Evolutionary conservation across 116 monocot species (phyloP).

Genomic region (Iris pallida): DNA sequence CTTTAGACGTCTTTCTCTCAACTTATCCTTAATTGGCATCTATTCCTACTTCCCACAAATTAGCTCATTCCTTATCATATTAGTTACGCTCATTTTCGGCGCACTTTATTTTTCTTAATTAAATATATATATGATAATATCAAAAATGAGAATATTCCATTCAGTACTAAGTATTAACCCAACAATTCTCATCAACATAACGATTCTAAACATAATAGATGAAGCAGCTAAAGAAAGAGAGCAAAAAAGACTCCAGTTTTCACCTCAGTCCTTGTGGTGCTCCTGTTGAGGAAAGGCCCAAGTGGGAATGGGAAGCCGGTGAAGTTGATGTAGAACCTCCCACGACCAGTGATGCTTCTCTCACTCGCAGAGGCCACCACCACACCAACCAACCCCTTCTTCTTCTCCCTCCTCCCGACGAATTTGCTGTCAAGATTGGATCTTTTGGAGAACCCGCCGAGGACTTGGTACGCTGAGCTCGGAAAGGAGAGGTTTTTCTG

Average conservation of each 20-base stretch:
- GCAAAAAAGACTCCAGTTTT: not conserved
- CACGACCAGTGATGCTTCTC: conserved; percentile 20
- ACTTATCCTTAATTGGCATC: too few species aligned
- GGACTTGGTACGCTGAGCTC: conserved; percentile 6
- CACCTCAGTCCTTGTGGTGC: conserved; percentile 83
- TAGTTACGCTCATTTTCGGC: too few species aligned
- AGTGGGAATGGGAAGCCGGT: conserved; percentile 95
- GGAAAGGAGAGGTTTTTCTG: conserved; percentile 18
- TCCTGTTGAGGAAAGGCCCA: conserved; percentile 81
- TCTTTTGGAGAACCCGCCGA: conserved; percentile 21
- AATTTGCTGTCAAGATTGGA: conserved; percentile 13
- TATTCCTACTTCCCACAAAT: too few species aligned
- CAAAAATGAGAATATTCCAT: too few species aligned
- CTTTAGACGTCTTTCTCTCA: too few species aligned
- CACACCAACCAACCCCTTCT: conserved; percentile 11
- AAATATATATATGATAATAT: too few species aligned
- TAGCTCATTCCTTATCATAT: too few species aligned
- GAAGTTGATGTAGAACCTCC: conserved; percentile 86
- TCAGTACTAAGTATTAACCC: too few species aligned
- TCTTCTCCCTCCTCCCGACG: conserved; percentile 1
- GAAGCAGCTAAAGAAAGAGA: not conserved
- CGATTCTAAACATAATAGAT: too few species aligned
- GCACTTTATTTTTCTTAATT: too few species aligned
- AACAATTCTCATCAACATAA: too few species aligned
- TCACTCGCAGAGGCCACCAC: conserved; percentile 39